phyloP scores from a whole-genome alignment of 345 rosid species.

The Brassica nigra region DNA sequence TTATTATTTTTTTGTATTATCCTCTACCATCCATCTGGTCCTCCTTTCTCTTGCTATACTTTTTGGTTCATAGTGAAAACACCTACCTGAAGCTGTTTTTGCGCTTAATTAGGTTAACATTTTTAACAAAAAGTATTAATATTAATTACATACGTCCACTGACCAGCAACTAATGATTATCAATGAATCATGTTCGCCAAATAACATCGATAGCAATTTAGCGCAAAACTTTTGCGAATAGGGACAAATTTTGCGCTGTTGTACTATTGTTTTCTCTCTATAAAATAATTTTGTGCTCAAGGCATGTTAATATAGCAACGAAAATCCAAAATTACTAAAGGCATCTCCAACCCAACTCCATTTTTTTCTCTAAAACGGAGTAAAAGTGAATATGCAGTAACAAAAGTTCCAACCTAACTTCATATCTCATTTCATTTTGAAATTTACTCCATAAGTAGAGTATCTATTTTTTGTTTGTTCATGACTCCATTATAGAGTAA shows the following conservation, averaged over 20 bases:
- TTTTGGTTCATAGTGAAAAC: not conserved
- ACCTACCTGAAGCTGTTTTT: not conserved
- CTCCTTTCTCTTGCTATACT: not conserved
- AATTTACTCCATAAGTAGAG: too few relatives aligned
- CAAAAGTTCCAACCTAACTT: too few relatives aligned
- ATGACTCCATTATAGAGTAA: too few relatives aligned
- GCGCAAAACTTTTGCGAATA: not conserved
- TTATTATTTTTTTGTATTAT: not conserved
- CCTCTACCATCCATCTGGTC: not conserved
- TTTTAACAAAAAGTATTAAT: not conserved
- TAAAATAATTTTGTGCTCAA: too few relatives aligned
- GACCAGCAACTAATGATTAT: constrained; percentile 8
- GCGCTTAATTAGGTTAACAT: not conserved
- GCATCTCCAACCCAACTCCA: too few relatives aligned
- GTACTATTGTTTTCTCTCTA: not conserved
- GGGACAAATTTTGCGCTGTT: not conserved
- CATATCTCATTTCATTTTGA: too few relatives aligned
- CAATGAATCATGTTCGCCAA: not conserved
- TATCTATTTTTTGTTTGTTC: too few relatives aligned
- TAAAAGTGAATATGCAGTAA: too few relatives aligned
- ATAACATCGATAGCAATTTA: not conserved
- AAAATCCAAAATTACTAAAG: too few relatives aligned
- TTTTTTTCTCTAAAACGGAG: too few relatives aligned
- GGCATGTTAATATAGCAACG: too few relatives aligned
- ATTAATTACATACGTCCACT: not conserved